Percentiles rank a stretch among this genome's conserved stretches.
Conservation (phyloP, 225 moss, liverwort and hornwort genomes). For the Ulota crispa region DNA sequence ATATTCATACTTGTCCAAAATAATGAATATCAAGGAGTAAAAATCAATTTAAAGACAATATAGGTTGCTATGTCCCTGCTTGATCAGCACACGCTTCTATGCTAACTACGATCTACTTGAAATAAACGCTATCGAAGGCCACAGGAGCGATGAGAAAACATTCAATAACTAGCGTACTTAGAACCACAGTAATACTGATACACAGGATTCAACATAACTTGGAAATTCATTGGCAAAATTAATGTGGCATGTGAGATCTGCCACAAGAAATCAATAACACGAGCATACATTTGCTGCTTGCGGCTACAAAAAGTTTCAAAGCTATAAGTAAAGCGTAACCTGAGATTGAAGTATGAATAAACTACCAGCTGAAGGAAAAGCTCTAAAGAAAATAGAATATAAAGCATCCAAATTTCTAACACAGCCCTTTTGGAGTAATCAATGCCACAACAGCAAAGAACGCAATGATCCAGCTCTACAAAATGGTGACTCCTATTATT, state of each 20-base stretch:
- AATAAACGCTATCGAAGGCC: neutral
- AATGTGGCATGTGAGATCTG: neutral
- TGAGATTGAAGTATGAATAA: neutral
- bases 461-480: slow-evolving; percentile 14
- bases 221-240: neutral
- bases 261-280: neutral
- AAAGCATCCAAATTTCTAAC: slow-evolving; percentile 1
- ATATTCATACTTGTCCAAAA: too few species aligned
- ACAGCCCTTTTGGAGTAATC: neutral
- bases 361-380: neutral
- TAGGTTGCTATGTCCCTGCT: too few species aligned
- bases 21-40: too few species aligned
- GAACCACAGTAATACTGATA: neutral
- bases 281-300: neutral
- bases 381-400: neutral
- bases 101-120: neutral
- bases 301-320: neutral
- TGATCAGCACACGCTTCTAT: too few species aligned
- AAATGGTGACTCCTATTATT: slow-evolving; percentile 25
- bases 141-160: too few species aligned
- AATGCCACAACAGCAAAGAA: slow-evolving; percentile 20
- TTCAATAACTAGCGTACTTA: neutral
- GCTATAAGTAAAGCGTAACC: neutral
- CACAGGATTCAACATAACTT: neutral
- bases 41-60: too few species aligned